Base-by-base conservation (phyloP, 1,284 basidiomycete genomes). In the Peniophora sp. region DNA sequence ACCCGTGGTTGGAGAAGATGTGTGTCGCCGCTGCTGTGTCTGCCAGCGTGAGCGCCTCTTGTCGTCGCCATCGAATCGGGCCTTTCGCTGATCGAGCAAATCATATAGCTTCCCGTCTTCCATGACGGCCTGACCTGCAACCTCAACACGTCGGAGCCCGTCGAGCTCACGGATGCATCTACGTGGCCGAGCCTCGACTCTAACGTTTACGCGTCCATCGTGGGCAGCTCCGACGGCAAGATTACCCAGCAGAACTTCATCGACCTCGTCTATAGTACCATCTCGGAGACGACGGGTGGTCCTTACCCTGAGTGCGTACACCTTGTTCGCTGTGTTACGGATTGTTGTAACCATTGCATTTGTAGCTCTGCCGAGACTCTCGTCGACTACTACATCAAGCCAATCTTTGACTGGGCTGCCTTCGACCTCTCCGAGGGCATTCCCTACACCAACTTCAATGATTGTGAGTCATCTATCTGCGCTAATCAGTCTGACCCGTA, bases 221-320 rank as follows among this genome's bases (percentile, higher is more conserved):
- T 45, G 8, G 44, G 44, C 44, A 16, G 20, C 22, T 45, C 11
- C 44, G 44, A 20, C n/a, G 10, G 44, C 44, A 9, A 9, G 5
- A 45, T 45, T 25, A 45, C 44, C 8, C 6, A 45, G 23, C 44
- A 45, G 23, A 45, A 45, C 44, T 45, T 45, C 44, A 25, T 45
- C 23, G 44, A 45, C 44, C 23, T 45, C 20, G n/a, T 45, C 20
- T 45, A 45, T 20, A 32, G 27, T 12, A 32, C 27, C 27, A 32
- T 32, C 5, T 32, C 27, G 27, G 12, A 32, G 27, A 19, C 10
- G 9, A 9, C 41, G 12, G 20, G 9, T n/a, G 27, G 27, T 32
- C 27, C 27, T 32, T 32, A 32, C 27, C 27, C 27, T 6, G 12
- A 32, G 27, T 32, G 12, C 12, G 27, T 12, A 12, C 12, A 5